Base-by-base conservation (phyloP, 2,329 filamentous ascomycete species). In the Tetracladium maxilliforme region DNA sequence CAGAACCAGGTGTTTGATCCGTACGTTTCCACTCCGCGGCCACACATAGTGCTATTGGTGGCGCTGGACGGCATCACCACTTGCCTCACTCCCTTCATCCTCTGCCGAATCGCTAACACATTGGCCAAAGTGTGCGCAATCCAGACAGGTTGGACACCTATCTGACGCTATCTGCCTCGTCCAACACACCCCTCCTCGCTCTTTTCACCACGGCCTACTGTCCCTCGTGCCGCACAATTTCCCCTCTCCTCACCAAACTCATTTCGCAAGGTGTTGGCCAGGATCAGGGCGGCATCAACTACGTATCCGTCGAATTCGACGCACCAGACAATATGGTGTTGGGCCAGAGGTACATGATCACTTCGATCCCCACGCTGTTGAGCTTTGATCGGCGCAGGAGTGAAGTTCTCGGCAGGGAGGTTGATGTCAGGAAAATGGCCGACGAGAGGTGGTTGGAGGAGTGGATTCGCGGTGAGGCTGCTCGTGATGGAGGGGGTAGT, bases 171-270 rank as follows among this genome's bases (percentile, higher is more conserved):
- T 65, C 62, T 4, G 56, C 61, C 3, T 63, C 64, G 6, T 51
- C 64, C 6, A 53, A 59, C 21, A 57, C 47, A 4, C 67, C 68
- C 3, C 57, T 72, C n/a, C 40, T 73, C 28, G 70, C 66, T 2
- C 48, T 72, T 20, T 74, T 67, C 68, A 69, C 65, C 1, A 56
- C 67, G 1, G 63, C 62, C 6, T 71, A 58, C 49, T 72, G 68
- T 42, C 45, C 56, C 5, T 61, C 64, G 10, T 72, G 68, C 43
- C 54, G 51, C 22, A 42, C 45, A 16, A 52, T 71, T 14, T 47
- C 49, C 5, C 67, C 67, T 4, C 43, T 69, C 8, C 25, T 72
- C 6, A 41, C 41, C 9, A 48, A 53, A 8, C 51, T 71, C 16
- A 42, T 73, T 22, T 50, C 51, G 4, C 29, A 33, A 7, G 40